phyloP scores from a whole-genome alignment of 768 basidiomycete genomes.

The Phaffia tasmanica region DNA sequence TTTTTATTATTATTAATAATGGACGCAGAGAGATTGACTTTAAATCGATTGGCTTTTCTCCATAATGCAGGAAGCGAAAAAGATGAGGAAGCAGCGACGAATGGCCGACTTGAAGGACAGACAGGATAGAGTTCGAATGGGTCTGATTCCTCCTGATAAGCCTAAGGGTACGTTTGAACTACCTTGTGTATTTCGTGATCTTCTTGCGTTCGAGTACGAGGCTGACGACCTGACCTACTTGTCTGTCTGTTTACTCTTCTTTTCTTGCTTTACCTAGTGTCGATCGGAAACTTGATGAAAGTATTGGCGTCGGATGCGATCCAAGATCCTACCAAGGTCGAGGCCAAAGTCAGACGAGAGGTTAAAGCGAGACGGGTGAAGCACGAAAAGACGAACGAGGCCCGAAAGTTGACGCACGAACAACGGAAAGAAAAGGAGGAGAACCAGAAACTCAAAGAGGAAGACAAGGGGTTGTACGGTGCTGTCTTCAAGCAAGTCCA shows the following conservation, averaged over 20 bases:
- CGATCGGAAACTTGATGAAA: conserved; percentile 90
- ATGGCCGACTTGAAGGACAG: conserved; percentile 87
- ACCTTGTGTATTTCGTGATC: not conserved
- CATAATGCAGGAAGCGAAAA: conserved; percentile 70
- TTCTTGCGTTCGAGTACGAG: conserved; percentile 2
- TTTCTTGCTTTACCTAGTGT: conserved; percentile 55
- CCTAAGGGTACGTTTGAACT: conserved; percentile 60
- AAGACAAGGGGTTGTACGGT: conserved; percentile 69
- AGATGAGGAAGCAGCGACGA: conserved; percentile 80
- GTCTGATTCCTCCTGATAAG: conserved; percentile 82
- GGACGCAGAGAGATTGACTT: not conserved
- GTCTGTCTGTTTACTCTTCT: not conserved
- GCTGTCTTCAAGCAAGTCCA: conserved; percentile 78
- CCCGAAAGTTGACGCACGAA: conserved; percentile 83
- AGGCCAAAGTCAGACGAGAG: conserved; percentile 85
- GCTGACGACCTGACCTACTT: not conserved
- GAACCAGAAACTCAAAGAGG: conserved; percentile 71
- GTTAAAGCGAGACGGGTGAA: conserved; percentile 77
- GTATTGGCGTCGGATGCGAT: conserved; percentile 93
- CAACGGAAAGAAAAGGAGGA: conserved; percentile 79
- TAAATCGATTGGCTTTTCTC: not conserved
- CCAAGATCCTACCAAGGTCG: conserved; percentile 93
- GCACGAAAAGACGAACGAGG: conserved; percentile 88
- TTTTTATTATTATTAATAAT: not conserved
- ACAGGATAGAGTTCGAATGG: conserved; percentile 89